Evolutionary conservation across 257 asterid genomes (phyloP).

Genomic region (Plantago ovata): DNA sequence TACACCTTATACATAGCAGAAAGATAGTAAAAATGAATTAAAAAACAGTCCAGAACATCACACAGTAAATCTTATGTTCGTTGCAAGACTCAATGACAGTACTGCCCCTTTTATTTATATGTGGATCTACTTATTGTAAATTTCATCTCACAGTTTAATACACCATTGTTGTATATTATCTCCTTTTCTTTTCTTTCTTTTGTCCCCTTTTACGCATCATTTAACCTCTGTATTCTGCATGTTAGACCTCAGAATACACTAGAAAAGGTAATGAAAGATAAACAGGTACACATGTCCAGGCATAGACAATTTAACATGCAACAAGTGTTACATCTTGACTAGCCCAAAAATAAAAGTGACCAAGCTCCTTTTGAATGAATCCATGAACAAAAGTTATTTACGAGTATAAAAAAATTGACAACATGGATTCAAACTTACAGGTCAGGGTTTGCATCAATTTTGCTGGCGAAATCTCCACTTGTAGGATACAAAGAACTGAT

Average conservation of each 20-base stretch:
- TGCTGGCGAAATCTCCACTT: conserved; percentile 80
- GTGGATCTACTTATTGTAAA: no score
- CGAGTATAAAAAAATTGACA: no score
- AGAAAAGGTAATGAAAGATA: background rate
- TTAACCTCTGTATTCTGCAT: background rate
- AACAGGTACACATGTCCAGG: conserved; percentile 5
- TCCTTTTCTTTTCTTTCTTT: no score
- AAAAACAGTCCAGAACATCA: no score
- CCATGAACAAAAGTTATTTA: background rate
- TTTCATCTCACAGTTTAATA: no score
- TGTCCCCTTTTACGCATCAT: background rate
- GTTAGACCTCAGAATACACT: background rate
- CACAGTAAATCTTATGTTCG: no score
- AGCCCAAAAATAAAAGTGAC: background rate
- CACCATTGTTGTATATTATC: no score
- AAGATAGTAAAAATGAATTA: no score
- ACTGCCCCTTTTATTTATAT: no score
- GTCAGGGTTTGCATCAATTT: conserved; percentile 94
- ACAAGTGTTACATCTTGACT: background rate
- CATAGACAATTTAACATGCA: conserved; percentile 7
- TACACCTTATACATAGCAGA: no score
- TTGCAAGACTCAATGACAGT: no score
- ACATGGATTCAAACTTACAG: conserved; percentile 88
- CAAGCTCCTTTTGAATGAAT: background rate
- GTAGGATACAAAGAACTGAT: conserved; percentile 78